Evolutionary conservation across 2,329 filamentous ascomycete species (phyloP).

Genomic region (Paraconiothyrium brasiliense): DNA sequence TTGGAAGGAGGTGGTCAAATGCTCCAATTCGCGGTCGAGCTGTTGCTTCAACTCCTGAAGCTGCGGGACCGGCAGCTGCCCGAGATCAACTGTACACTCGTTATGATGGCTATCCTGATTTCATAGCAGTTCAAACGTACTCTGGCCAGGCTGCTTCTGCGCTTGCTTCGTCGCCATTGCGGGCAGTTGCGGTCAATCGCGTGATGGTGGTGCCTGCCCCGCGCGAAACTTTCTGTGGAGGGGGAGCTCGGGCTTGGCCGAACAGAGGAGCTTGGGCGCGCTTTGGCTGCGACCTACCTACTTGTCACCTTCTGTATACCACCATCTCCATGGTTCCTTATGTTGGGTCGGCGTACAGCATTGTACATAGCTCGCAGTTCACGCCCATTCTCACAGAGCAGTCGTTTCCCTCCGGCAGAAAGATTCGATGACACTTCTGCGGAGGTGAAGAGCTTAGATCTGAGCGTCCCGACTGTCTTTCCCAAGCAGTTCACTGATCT

Average conservation of each 20-base stretch:
- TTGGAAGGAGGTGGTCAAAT: constrained; percentile 87
- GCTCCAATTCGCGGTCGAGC: constrained; percentile 93
- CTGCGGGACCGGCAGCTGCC: constrained; percentile 82
- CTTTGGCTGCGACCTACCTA: neutral
- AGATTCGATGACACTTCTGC: constrained; percentile 16
- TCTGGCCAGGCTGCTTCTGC: constrained; percentile 37
- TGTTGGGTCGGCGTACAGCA: constrained; percentile 15
- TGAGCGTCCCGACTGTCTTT: constrained; percentile 34
- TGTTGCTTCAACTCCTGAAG: constrained; percentile 94
- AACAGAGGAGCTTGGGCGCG: constrained; percentile 11
- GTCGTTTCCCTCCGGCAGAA: constrained; percentile 23
- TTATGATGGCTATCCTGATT: neutral
- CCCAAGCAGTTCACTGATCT: constrained; percentile 29
- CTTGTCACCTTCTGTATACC: neutral
- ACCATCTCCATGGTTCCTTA: constrained; percentile 8
- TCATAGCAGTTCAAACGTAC: constrained; percentile 24
- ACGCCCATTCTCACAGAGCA: constrained; percentile 23
- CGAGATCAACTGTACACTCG: constrained; percentile 66
- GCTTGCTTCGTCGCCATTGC: constrained; percentile 26
- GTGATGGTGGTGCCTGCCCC: constrained; percentile 16
- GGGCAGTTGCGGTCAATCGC: constrained; percentile 6
- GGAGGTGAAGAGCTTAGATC: constrained; percentile 28
- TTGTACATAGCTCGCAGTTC: neutral
- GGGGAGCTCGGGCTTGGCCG: constrained; percentile 8
- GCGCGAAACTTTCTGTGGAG: constrained; percentile 17